Conservation (phyloP, 2,329 filamentous ascomycete species). For the Fusarium albosuccineum region DNA sequence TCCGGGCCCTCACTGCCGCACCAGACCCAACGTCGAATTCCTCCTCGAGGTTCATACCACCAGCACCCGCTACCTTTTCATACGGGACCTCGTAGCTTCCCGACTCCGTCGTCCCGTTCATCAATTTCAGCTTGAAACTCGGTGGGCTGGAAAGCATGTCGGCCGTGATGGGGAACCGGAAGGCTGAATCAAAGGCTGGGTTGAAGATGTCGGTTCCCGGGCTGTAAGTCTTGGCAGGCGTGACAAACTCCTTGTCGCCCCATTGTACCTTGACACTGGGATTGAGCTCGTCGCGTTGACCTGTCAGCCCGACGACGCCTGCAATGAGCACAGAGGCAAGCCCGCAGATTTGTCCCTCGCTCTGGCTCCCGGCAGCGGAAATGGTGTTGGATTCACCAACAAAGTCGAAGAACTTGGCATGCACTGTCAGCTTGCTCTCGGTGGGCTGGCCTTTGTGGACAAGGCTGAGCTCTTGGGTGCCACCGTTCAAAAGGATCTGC, state of each 20-base stretch:
- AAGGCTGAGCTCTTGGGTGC: constrained; percentile 37
- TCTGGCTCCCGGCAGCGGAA: constrained; percentile 20
- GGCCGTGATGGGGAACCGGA: constrained; percentile 41
- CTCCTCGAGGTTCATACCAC: constrained; percentile 28
- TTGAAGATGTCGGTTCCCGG: constrained; percentile 46
- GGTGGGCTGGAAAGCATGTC: constrained; percentile 33
- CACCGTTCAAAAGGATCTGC: constrained; percentile 38
- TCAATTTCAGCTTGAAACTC: constrained; percentile 33
- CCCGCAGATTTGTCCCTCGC: constrained; percentile 43
- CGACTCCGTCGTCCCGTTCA: constrained; percentile 31
- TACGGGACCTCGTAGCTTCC: constrained; percentile 39
- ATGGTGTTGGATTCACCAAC: constrained; percentile 37
- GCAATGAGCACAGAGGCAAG: constrained; percentile 44
- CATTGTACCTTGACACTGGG: constrained; percentile 43
- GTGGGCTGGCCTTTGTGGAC: constrained; percentile 39
- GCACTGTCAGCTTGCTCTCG: constrained; percentile 37
- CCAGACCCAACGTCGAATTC: constrained; percentile 43
- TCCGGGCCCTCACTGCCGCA: constrained; percentile 30
- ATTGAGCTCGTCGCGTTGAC: constrained; percentile 45
- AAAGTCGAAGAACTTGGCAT: constrained; percentile 42
- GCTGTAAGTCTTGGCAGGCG: constrained; percentile 39
- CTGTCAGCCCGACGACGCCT: constrained; percentile 29
- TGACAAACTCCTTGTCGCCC: constrained; percentile 43
- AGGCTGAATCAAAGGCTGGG: constrained; percentile 41
- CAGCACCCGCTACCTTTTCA: constrained; percentile 13